Conservation (phyloP, 352 stramenopile species). For the Phytophthora tubulina region DNA sequence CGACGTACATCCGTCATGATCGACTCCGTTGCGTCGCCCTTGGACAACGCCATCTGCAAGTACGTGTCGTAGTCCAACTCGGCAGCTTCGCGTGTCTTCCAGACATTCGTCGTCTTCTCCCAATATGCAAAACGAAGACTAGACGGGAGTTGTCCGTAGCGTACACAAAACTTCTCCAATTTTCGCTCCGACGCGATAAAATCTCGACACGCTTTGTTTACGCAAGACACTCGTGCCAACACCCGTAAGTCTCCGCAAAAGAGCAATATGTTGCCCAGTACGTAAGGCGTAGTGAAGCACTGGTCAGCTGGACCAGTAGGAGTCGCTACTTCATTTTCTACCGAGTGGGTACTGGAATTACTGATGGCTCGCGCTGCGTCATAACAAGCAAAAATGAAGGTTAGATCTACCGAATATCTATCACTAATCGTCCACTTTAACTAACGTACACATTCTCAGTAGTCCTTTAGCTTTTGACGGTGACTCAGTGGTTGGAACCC, state of each 20-base stretch:
- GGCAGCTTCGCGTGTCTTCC: constrained; percentile 54
- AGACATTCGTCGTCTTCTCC: constrained; percentile 63
- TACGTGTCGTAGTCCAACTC: constrained; percentile 89
- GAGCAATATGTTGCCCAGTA: constrained; percentile 83
- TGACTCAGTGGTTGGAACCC: constrained; percentile 11
- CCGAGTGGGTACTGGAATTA: constrained; percentile 37
- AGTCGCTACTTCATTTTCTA: constrained; percentile 25
- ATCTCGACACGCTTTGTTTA: constrained; percentile 65
- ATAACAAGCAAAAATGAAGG: constrained; percentile 3
- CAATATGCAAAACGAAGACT: constrained; percentile 78
- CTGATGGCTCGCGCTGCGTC: constrained; percentile 40
- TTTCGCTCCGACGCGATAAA: constrained; percentile 74
- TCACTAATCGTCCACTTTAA: not conserved
- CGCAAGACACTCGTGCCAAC: constrained; percentile 52
- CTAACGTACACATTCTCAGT: constrained; percentile 60
- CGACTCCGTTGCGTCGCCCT: constrained; percentile 83
- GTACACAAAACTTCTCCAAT: constrained; percentile 87
- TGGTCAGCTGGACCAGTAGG: constrained; percentile 35
- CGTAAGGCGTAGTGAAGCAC: constrained; percentile 67
- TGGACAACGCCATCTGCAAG: constrained; percentile 85
- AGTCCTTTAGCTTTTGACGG: constrained; percentile 45
- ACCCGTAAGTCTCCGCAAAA: constrained; percentile 69
- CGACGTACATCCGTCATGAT: constrained; percentile 88
- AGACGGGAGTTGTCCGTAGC: constrained; percentile 71
- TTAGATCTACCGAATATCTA: constrained; percentile 1